A percentile compares a stretch with the other conserved stretches of the same genome.
These are phyloP conservation scores for Mrakia blollopis DNA, from an alignment of 768 basidiomycete genomes.

Conservation along the genomic window DNA sequence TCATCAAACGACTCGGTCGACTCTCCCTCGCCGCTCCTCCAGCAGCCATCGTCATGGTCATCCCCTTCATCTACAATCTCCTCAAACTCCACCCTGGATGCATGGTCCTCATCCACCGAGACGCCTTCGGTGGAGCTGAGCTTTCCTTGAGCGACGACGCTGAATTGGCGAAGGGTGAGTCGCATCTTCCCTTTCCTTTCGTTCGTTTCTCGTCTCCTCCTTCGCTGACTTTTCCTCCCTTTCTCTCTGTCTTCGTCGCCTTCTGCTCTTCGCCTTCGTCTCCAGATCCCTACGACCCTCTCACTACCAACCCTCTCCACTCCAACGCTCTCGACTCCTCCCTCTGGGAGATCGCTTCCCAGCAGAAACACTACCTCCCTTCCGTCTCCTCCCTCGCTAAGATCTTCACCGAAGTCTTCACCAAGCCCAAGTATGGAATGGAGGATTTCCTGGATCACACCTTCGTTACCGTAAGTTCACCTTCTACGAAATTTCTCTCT, in stretches of 20 bases:
- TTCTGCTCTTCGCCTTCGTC: neutral
- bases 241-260: neutral
- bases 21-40: slow-evolving; percentile 81
- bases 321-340: slow-evolving; percentile 81
- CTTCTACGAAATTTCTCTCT: neutral
- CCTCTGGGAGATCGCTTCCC: slow-evolving; percentile 82
- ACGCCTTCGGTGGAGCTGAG: slow-evolving; percentile 31
- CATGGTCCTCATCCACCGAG: slow-evolving; percentile 87
- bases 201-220: slow-evolving; percentile 11
- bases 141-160: neutral
- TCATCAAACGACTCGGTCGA: slow-evolving; percentile 82
- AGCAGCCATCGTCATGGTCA: slow-evolving; percentile 78
- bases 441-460: slow-evolving; percentile 97
- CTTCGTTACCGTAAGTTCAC: slow-evolving; percentile 61
- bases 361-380: slow-evolving; percentile 75
- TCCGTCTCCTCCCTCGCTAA: slow-evolving; percentile 80
- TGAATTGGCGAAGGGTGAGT: slow-evolving; percentile 36
- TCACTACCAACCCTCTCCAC: slow-evolving; percentile 65
- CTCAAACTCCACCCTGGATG: slow-evolving; percentile 85
- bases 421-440: slow-evolving; percentile 79
- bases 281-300: slow-evolving; percentile 63
- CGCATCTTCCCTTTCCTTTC: neutral
- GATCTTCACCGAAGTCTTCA: slow-evolving; percentile 86
- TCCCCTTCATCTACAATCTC: slow-evolving; percentile 91
- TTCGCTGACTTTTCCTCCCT: neutral